Percentiles rank a stretch among this genome's conserved stretches.
Evolutionary conservation across 805 yeast species (phyloP).

Genomic region (Cephaloascus fragrans): DNA sequence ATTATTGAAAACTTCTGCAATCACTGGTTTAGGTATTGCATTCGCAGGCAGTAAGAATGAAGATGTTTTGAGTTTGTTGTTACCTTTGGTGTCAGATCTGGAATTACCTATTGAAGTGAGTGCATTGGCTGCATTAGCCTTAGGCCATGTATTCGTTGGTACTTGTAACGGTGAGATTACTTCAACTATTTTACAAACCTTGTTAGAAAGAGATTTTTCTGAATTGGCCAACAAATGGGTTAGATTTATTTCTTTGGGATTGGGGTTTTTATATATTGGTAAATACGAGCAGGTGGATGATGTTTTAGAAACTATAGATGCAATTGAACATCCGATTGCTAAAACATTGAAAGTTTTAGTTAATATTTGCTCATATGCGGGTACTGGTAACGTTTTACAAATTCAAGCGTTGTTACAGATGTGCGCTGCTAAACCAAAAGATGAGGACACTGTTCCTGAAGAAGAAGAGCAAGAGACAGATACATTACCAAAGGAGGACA

Average conservation of each 20-base stretch:
- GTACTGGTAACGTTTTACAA: slow-evolving; percentile 94
- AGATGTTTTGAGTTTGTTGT: slow-evolving; percentile 64
- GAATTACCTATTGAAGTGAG: slow-evolving; percentile 69
- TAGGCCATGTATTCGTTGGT: slow-evolving; percentile 93
- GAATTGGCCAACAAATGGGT: slow-evolving; percentile 84
- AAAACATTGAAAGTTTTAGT: slow-evolving; percentile 83
- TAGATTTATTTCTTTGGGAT: slow-evolving; percentile 82
- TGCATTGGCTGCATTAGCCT: slow-evolving; percentile 79
- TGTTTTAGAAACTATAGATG: slow-evolving; percentile 86
- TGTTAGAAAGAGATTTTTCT: slow-evolving; percentile 71
- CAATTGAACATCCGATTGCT: slow-evolving; percentile 91
- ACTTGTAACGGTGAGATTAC: slow-evolving; percentile 93
- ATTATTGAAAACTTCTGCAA: slow-evolving; percentile 67
- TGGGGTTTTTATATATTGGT: slow-evolving; percentile 87
- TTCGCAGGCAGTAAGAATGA: slow-evolving; percentile 91
- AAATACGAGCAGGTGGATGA: slow-evolving; percentile 91
- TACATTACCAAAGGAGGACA: slow-evolving; percentile 4
- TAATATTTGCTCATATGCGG: slow-evolving; percentile 90
- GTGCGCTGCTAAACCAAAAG: slow-evolving; percentile 65
- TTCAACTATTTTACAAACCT: slow-evolving; percentile 81
- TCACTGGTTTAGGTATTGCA: slow-evolving; percentile 87
- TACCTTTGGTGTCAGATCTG: slow-evolving; percentile 77
- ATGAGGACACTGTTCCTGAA: slow-evolving; percentile 46
- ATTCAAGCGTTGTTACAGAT: slow-evolving; percentile 86
- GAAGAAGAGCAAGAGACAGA: slow-evolving; percentile 40